phyloP scores from a whole-genome alignment of 179 eudicot genomes.

The Silene coronaria region DNA sequence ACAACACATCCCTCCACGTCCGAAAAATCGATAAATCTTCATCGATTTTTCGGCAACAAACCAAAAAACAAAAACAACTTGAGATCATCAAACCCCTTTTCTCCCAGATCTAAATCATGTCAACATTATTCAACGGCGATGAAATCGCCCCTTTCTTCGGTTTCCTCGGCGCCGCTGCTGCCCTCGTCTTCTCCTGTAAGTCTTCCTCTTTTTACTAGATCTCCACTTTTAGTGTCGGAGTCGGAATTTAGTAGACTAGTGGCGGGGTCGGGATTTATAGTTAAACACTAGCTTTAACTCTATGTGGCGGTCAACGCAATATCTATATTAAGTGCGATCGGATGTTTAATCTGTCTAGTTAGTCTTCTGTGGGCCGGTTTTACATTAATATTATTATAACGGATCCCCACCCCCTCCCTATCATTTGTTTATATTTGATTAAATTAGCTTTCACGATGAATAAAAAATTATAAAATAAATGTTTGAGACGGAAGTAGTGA shows the following conservation, averaged over 20 bases:
- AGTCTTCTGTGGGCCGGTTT: neutral
- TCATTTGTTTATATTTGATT: no score
- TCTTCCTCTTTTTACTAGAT: neutral
- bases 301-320: no score
- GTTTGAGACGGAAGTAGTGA: no score
- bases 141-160: slow-evolving; percentile 77
- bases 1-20: slow-evolving; percentile 6
- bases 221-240: neutral
- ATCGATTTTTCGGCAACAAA: neutral
- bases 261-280: no score
- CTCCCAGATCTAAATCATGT: slow-evolving; percentile 22
- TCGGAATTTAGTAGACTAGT: neutral
- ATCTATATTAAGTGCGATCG: neutral
- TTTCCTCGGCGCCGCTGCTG: slow-evolving; percentile 83
- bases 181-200: slow-evolving; percentile 77
- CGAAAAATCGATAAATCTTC: neutral
- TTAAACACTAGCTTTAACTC: no score
- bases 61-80: neutral
- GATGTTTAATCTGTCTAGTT: neutral
- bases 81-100: neutral
- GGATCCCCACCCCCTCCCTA: no score
- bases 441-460: no score
- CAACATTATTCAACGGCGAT: slow-evolving; percentile 56
- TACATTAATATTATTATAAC: no score
- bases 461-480: no score